Evolutionary conservation across 768 basidiomycete species (phyloP).

Genomic region (Tubosaeta sp.): DNA sequence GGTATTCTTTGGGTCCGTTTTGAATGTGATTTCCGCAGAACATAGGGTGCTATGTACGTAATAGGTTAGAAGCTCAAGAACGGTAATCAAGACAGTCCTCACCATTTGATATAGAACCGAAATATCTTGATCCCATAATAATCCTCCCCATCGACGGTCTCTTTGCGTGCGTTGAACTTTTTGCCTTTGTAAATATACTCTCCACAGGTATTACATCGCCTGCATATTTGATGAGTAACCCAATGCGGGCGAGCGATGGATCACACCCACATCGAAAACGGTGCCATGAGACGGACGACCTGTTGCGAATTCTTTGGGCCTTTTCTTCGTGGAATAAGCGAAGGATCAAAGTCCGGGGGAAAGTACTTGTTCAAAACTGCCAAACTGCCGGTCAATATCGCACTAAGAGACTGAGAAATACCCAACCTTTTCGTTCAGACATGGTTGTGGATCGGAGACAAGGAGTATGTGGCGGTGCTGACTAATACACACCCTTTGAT

Average conservation of each 20-base stretch:
- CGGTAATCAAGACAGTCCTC: conserved; percentile 22
- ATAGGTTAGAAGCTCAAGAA: conserved; percentile 11
- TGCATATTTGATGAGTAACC: conserved; percentile 26
- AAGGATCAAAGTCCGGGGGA: conserved; percentile 97
- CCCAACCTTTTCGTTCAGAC: conserved; percentile 82
- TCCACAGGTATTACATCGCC: conserved; percentile 93
- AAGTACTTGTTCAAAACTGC: conserved; percentile 92
- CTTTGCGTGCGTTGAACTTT: conserved; percentile 99
- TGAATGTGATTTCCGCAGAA: conserved; percentile 98
- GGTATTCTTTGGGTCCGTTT: conserved; percentile 98
- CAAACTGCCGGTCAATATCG: conserved; percentile 6
- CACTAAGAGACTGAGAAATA: not conserved
- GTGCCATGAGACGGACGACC: conserved; percentile 98
- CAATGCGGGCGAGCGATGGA: not conserved
- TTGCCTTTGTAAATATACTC: conserved; percentile 99
- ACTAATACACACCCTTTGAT: conserved; percentile 23
- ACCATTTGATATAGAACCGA: conserved; percentile 91
- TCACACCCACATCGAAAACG: conserved; percentile 84
- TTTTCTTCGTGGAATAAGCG: conserved; percentile 88
- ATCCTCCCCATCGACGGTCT: conserved; percentile 95
- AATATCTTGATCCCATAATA: conserved; percentile 99
- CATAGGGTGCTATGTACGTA: conserved; percentile 68
- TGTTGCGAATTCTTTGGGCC: conserved; percentile 93
- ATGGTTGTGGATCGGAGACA: conserved; percentile 36
- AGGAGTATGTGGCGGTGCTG: conserved; percentile 17